phyloP scores from a whole-genome alignment of 1,284 basidiomycete genomes.

The Acaromyces ingoldii region DNA sequence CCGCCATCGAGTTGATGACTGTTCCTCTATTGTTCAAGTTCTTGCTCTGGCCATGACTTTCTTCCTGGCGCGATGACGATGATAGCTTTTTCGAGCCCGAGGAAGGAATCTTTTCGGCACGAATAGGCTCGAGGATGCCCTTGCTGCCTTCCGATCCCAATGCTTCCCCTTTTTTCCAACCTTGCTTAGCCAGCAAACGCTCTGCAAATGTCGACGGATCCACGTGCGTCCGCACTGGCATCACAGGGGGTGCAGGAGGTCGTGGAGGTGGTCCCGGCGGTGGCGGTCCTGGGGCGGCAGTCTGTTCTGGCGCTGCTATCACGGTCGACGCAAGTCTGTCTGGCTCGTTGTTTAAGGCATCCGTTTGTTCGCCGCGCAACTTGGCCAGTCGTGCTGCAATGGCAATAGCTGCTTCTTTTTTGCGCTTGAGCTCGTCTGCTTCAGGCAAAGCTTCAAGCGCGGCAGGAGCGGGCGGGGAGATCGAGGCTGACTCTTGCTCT shows the following conservation, averaged over 20 bases:
- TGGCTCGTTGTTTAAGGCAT: not conserved
- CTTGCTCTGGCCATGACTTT: not conserved
- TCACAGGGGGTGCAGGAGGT: not conserved
- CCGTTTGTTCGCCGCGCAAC: too few relatives aligned
- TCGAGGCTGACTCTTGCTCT: not conserved
- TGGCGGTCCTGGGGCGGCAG: too few relatives aligned
- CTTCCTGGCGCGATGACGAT: not conserved
- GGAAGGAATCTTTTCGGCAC: constrained; percentile 9
- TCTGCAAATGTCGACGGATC: constrained; percentile 24
- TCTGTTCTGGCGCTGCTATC: too few relatives aligned
- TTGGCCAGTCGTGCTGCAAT: constrained; percentile 30
- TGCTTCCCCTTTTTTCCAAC: constrained; percentile 36
- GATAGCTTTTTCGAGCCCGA: not conserved
- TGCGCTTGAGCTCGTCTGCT: too few relatives aligned
- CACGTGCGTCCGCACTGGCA: not conserved
- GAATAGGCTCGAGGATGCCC: constrained; percentile 33
- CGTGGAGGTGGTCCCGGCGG: not conserved
- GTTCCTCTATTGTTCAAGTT: constrained; percentile 8
- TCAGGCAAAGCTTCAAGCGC: too few relatives aligned
- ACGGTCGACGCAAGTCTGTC: too few relatives aligned
- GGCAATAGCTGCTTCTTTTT: too few relatives aligned
- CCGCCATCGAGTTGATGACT: constrained; percentile 13
- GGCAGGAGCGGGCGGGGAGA: too few relatives aligned
- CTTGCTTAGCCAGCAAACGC: constrained; percentile 36
- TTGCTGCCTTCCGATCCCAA: constrained; percentile 38